Evolutionary conservation across 345 rosid species (phyloP).

Genomic region (Kernera saxatilis): DNA sequence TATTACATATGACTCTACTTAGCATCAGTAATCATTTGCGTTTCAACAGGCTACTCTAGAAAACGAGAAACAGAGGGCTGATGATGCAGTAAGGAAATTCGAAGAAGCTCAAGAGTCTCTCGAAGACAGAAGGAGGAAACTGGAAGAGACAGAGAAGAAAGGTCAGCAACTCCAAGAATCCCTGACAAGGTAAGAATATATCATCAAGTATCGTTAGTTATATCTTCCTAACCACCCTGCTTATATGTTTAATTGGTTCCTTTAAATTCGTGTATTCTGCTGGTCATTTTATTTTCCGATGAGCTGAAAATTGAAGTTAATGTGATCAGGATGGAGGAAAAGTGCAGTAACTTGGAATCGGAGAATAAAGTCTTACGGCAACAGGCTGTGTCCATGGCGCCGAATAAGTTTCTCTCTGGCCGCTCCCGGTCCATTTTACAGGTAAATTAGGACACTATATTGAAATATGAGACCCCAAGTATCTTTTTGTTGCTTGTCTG

Average conservation of each 20-base stretch:
- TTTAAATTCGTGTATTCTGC: not conserved
- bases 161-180: constrained; percentile 74
- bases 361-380: constrained; percentile 90
- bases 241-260: not conserved
- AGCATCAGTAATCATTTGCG: constrained; percentile 2
- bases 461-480: not conserved
- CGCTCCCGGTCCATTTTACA: constrained; percentile 88
- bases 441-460: constrained; percentile 32
- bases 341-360: constrained; percentile 70
- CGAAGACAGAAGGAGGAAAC: constrained; percentile 49
- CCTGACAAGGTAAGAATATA: constrained; percentile 46
- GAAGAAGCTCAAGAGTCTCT: constrained; percentile 45
- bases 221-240: not conserved
- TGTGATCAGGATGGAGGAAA: constrained; percentile 79
- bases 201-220: not conserved
- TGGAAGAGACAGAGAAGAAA: constrained; percentile 77
- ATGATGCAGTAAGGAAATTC: constrained; percentile 50
- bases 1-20: constrained; percentile 5
- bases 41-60: constrained; percentile 47
- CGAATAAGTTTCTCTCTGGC: constrained; percentile 88
- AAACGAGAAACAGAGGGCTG: constrained; percentile 59
- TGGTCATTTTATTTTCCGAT: constrained; percentile 1
- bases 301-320: constrained; percentile 2
- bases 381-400: constrained; percentile 92
- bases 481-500: not conserved